Base-by-base conservation (phyloP, 1,284 basidiomycete species). In the Heliocybe sulcata region DNA sequence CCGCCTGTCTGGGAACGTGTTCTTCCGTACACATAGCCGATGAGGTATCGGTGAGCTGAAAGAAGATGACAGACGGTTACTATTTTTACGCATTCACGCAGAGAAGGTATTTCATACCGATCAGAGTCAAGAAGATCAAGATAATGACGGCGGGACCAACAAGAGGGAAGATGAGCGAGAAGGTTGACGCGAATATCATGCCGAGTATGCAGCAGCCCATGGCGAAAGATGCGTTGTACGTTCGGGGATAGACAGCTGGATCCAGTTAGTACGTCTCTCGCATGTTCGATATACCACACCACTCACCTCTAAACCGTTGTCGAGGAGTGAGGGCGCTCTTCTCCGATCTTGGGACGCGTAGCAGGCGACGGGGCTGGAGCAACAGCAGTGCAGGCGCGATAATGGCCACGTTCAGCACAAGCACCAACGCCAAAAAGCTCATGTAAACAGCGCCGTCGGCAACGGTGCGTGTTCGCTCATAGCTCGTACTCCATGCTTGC, bases 371-470 rank as follows among this genome's bases (percentile, higher is more conserved):
- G 2, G 87, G 87, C 63, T 90, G 88, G 6, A 92, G 73, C 59
- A 91, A 61, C 38, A 88, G 76, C 19, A 90, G 63, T 11, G 78
- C 89, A 16, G 90, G 90, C 33, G 83, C 73, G 33, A 88, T 78
- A 54, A 90, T 75, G 11, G 87, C 85, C n/a, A 85, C 67, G 61
- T 79, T 86, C 55, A 90, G 65, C 23, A 89, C 65, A 45, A 92
- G 70, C 12, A 82, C 73, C 55, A 91, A 75, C 27, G 81, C 73
- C 35, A 87, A 74, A 51, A 80, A 73, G 65, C 80, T 77, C 73
- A 87, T 83, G 67, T 87, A 90, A 48, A 90, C 78, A 1, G 82
- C 73, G 1, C 90, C 90, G 62, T 85, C 80, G 1, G 85, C 83
- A 3, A 91, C 72, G 1, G 77, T 73, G 35, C 70, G 65, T 1